Percentiles rank a stretch among this genome's conserved stretches.
Evolutionary conservation across 352 stramenopile genomes (phyloP).

Genomic region (Pythium aphanidermatum): DNA sequence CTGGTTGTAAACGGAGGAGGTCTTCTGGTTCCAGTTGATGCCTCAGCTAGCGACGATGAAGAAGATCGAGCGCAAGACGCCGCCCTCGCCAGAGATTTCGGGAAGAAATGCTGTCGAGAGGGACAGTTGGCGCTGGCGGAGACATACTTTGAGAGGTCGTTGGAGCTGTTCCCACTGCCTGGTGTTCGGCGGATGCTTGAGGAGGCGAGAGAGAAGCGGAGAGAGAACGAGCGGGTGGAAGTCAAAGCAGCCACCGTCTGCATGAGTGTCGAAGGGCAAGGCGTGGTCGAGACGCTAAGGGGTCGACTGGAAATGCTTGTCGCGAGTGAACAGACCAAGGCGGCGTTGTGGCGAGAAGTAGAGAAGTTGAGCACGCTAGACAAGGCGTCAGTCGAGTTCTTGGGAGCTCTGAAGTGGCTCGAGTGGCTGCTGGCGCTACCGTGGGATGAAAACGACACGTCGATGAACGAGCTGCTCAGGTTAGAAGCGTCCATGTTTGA

Average conservation of each 20-base stretch:
- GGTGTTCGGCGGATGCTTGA: slow-evolving; percentile 42
- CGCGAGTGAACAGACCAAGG: slow-evolving; percentile 20
- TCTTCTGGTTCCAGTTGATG: too few relatives aligned
- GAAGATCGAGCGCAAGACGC: slow-evolving; percentile 49
- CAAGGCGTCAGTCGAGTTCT: slow-evolving; percentile 25
- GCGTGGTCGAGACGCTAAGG: slow-evolving; percentile 17
- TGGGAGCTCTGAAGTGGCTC: slow-evolving; percentile 36
- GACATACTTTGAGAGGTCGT: slow-evolving; percentile 55
- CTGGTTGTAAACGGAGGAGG: too few relatives aligned
- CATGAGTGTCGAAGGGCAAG: slow-evolving; percentile 2
- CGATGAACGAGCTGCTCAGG: slow-evolving; percentile 15
- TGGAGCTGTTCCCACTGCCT: slow-evolving; percentile 47
- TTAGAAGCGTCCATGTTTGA: slow-evolving; percentile 30
- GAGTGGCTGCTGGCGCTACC: slow-evolving; percentile 54
- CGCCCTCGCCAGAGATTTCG: slow-evolving; percentile 52
- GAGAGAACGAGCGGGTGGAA: not conserved
- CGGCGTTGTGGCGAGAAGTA: slow-evolving; percentile 41
- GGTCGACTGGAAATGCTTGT: slow-evolving; percentile 12
- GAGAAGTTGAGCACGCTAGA: slow-evolving; percentile 31
- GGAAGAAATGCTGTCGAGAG: slow-evolving; percentile 47
- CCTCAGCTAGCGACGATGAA: slow-evolving; percentile 22
- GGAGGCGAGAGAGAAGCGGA: slow-evolving; percentile 17
- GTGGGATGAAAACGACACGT: slow-evolving; percentile 27
- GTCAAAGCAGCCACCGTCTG: not conserved
- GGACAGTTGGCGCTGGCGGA: slow-evolving; percentile 35